Evolutionary conservation across 306 rosid species (phyloP), one percentile per base, ranked within the genome.

Genomic region (Gillenia trifoliata): DNA sequence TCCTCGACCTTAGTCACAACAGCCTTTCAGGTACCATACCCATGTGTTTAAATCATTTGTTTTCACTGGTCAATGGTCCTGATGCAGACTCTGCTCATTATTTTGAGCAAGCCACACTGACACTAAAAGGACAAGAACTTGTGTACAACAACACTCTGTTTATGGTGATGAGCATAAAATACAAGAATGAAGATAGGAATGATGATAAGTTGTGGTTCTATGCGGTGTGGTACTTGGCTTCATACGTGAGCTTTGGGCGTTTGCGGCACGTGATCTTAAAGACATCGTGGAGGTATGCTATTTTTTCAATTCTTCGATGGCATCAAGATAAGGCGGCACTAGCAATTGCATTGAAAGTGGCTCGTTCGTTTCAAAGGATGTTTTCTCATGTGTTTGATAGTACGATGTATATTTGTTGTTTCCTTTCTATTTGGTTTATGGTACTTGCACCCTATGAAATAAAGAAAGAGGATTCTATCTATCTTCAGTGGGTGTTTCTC

Each of bases 401-500:
- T 38, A 38, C 41, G 1, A 38, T 1, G 41, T n/a, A 2, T 8
- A 8, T 7, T 38, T 38, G 0, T 38, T 38, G 8, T 8, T 38
- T 8, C 41, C 41, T 8, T 38, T 38, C 41, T 38, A 8, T 38
- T 8, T 8, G 41, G 0, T 38, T 38, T 38, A 7, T 38, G 11
- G 41, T 38, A 38, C 11, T 8, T 38, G 41, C 2, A 38, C 8
- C 2, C 9, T 38, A 8, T 38, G 11, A 7, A 38, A 7, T 38
- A 3, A 38, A 38, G 8, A 38, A 38, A 38, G n/a, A 38, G 41
- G 9, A 38, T 38, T 38, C 11, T 38, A 38, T 11, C 41, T 38
- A 38, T 38, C 3, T 38, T 38, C 11, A 11, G n/a, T 87, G 85
- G 81, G 84, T 81, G n/a, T n/a, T n/a, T n/a, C n/a, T n/a, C n/a